phyloP scores from a whole-genome alignment of 2,329 filamentous ascomycete genomes.

The Colletotrichum agaves region DNA sequence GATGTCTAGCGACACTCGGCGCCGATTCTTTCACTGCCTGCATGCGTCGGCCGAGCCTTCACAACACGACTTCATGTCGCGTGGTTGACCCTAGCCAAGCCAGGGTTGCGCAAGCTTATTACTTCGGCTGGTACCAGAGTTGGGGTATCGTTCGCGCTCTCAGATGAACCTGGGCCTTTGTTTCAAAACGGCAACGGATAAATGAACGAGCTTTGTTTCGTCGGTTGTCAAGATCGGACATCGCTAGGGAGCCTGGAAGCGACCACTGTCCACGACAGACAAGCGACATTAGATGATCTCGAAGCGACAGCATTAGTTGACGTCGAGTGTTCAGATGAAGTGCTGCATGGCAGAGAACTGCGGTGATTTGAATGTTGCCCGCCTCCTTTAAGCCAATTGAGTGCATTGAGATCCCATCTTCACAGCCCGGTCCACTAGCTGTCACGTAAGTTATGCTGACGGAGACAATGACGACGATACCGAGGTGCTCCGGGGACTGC shows the following conservation, averaged over 20 bases:
- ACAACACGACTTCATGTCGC: not conserved
- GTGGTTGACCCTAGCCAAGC: not conserved
- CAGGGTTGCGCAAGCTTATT: slow-evolving; percentile 7
- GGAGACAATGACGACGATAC: slow-evolving; percentile 11
- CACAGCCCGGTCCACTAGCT: not conserved
- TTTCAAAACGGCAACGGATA: slow-evolving; percentile 25
- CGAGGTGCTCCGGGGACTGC: not conserved
- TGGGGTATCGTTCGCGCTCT: slow-evolving; percentile 20
- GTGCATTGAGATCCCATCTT: not conserved
- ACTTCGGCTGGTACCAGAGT: not conserved
- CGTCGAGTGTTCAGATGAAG: not conserved
- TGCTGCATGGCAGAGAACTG: not conserved
- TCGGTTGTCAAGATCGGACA: slow-evolving; percentile 32
- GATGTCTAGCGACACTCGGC: not conserved
- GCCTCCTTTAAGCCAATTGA: not conserved
- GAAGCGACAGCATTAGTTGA: not conserved
- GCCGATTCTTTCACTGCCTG: not conserved
- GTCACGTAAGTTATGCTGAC: slow-evolving; percentile 3
- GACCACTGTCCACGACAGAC: not conserved
- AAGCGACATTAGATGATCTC: not conserved
- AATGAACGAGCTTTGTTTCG: slow-evolving; percentile 18
- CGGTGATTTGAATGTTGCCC: not conserved
- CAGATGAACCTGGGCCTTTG: slow-evolving; percentile 22
- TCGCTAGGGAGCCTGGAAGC: not conserved
- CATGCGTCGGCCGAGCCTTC: not conserved